phyloP scores from a whole-genome alignment of 192 early-diverging fungal species.

The Funneliformis geosporum region DNA sequence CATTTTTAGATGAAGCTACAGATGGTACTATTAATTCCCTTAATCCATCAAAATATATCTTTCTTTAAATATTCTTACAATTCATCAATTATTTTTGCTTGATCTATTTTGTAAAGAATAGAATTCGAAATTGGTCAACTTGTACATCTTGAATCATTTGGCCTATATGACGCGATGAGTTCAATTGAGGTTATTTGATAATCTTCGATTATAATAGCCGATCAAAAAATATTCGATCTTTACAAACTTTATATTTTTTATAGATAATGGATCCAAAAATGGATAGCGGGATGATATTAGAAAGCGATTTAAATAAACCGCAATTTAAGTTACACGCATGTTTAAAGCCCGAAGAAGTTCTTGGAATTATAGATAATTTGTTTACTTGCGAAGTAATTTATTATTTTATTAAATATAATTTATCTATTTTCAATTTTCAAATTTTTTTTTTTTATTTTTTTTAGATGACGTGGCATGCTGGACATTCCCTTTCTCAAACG shows the following conservation, averaged over 20 bases:
- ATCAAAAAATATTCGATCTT: background rate
- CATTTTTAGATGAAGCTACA: constrained; percentile 43
- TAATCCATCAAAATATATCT: background rate
- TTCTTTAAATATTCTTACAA: background rate
- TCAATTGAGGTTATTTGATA: constrained; percentile 49
- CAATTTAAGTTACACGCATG: constrained; percentile 42
- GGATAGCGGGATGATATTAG: constrained; percentile 61
- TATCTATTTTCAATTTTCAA: background rate
- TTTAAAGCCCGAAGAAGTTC: constrained; percentile 40
- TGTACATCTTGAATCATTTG: constrained; percentile 56
- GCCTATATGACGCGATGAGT: constrained; percentile 63
- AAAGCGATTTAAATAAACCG: constrained; percentile 39
- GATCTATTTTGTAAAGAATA: constrained; percentile 37
- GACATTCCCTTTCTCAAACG: constrained; percentile 61
- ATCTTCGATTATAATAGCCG: background rate
- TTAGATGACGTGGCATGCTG: constrained; percentile 64
- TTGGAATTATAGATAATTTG: constrained; percentile 57
- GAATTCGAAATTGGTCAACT: constrained; percentile 60
- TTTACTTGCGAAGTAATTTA: constrained; percentile 51
- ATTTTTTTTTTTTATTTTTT: background rate
- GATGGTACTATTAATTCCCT: constrained; percentile 36
- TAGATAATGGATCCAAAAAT: constrained; percentile 66
- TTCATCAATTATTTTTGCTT: background rate
- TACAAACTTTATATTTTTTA: background rate
- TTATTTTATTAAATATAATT: background rate